Percentiles rank a stretch among this genome's conserved stretches.
phyloP scores from a whole-genome alignment of 805 yeast genomes.

The Wickerhamomyces chambardii region DNA sequence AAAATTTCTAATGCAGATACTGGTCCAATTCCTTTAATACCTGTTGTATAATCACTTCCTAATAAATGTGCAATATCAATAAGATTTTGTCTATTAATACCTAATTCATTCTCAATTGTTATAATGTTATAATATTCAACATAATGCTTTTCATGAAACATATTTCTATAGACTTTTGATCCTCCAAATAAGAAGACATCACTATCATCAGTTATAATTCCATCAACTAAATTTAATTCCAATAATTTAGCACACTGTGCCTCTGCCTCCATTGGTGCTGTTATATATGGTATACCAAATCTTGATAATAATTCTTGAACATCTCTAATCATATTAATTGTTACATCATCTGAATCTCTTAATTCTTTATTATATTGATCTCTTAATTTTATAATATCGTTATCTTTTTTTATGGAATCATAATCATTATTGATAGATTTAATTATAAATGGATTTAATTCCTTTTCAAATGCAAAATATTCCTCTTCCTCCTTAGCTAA shows the following conservation, averaged over 20 bases:
- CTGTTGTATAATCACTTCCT: conserved; percentile 95
- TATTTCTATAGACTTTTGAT: conserved; percentile 70
- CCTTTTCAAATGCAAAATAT: conserved; percentile 50
- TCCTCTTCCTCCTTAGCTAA: conserved; percentile 65
- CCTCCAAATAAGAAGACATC: conserved; percentile 96
- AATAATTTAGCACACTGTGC: conserved; percentile 91
- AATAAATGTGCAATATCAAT: conserved; percentile 76
- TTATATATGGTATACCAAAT: conserved; percentile 90
- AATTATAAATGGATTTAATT: conserved; percentile 21
- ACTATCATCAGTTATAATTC: conserved; percentile 94
- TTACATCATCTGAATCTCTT: conserved; percentile 89
- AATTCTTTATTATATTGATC: conserved; percentile 57
- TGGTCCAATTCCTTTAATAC: conserved; percentile 89
- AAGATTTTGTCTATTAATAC: conserved; percentile 52
- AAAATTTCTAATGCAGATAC: conserved; percentile 85
- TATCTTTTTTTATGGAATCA: conserved; percentile 15
- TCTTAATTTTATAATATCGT: conserved; percentile 40
- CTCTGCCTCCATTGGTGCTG: conserved; percentile 99
- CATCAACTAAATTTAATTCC: conserved; percentile 73
- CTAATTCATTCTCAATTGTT: conserved; percentile 54
- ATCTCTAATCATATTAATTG: conserved; percentile 76
- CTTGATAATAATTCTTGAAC: conserved; percentile 81
- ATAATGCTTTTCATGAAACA: conserved; percentile 88
- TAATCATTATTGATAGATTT: conserved; percentile 24
- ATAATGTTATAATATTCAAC: conserved; percentile 72